These are phyloP conservation scores for Telfairia occidentalis DNA, from an alignment of 331 rosid genomes.

Conservation along the genomic window DNA sequence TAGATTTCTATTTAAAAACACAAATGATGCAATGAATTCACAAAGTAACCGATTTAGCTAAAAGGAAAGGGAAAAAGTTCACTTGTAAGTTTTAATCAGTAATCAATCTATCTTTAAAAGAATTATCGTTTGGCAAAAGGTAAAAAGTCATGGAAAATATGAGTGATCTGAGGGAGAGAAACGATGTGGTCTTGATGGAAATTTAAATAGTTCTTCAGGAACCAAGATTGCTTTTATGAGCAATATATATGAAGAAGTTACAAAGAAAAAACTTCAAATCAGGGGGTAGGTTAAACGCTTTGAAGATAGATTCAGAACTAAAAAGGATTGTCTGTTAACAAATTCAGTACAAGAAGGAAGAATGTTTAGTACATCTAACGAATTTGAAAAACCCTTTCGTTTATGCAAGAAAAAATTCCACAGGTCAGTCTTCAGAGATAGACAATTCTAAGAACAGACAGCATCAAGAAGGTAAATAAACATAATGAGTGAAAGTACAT, in stretches of 20 bases:
- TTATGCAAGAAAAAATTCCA: neutral
- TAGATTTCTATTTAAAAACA: neutral
- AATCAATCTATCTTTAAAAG: neutral
- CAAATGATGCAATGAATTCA: neutral
- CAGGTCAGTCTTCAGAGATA: neutral
- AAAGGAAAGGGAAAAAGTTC: neutral
- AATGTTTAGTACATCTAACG: neutral
- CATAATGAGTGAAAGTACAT: slow-evolving; percentile 16
- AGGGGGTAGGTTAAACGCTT: neutral
- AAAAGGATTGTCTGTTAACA: neutral
- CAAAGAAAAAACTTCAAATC: neutral
- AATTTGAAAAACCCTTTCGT: neutral
- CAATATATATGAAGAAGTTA: neutral
- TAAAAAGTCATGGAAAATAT: neutral
- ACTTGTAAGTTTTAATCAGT: neutral
- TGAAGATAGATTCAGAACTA: neutral
- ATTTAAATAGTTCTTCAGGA: neutral
- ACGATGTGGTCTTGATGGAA: neutral
- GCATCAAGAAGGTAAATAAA: neutral
- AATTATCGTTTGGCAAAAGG: neutral
- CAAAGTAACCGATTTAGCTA: neutral
- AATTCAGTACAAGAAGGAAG: neutral
- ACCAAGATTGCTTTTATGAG: neutral
- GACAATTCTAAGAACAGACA: neutral
- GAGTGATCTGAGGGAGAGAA: neutral